Evolutionary conservation across 371 early-diverging fungal species (phyloP).

Genomic region (Mycotypha africana): DNA sequence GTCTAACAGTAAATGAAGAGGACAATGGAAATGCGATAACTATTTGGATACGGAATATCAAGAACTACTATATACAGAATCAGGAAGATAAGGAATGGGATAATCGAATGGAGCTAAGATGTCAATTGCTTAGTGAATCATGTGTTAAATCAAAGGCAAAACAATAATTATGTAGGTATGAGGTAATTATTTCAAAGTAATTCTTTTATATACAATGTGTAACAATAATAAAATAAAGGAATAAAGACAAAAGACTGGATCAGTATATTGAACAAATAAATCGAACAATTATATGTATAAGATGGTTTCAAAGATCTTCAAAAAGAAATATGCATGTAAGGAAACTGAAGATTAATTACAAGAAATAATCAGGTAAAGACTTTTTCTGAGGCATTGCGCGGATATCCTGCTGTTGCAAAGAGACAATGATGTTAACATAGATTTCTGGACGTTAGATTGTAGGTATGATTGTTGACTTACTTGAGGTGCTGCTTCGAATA

Average conservation of each 20-base stretch:
- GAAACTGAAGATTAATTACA: constrained; percentile 41
- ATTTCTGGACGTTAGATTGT: too few relatives aligned
- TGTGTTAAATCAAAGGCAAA: neutral
- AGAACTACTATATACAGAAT: constrained; percentile 8
- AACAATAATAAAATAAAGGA: neutral
- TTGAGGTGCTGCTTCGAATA: constrained; percentile 85
- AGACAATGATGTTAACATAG: too few relatives aligned
- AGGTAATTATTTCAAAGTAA: too few relatives aligned
- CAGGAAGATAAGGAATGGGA: constrained; percentile 17
- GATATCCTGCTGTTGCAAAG: constrained; percentile 54
- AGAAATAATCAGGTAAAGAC: constrained; percentile 88
- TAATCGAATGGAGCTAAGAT: constrained; percentile 17
- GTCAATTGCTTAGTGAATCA: constrained; percentile 20
- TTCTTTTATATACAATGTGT: too few relatives aligned
- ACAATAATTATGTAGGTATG: neutral
- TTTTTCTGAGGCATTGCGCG: constrained; percentile 74
- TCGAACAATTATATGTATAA: too few relatives aligned
- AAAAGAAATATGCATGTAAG: too few relatives aligned
- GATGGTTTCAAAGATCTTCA: too few relatives aligned
- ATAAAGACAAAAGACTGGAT: neutral
- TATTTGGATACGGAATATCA: constrained; percentile 10
- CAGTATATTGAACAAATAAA: neutral
- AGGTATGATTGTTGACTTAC: constrained; percentile 20
- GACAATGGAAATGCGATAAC: neutral
- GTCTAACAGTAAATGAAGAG: neutral